Evolutionary conservation across 148 eudicot genomes (phyloP), one percentile per base, ranked within the genome.

Genomic region (Camellia lanceoleosa): DNA sequence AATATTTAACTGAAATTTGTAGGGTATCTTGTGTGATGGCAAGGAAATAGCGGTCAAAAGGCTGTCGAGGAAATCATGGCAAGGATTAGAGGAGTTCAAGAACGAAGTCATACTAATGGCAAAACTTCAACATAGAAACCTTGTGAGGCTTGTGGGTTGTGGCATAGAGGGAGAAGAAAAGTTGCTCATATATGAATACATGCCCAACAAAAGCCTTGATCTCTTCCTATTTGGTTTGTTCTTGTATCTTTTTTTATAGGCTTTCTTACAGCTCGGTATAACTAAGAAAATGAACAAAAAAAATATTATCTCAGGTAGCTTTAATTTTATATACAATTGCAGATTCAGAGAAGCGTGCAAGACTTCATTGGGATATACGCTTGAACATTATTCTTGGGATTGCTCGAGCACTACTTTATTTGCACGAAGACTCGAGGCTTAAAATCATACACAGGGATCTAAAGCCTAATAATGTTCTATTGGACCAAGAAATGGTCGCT

Each of bases 181-280:
- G 83, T 75, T 88, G 15, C 89, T 88, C 3, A 79, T 88, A 11
- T 88, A 84, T 30, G 86, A 86, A 77, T 86, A 76, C 19, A 64
- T 86, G 63, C 77, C 80, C 13, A 82, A 88, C 69, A 82, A 84
- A 58, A 84, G 87, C 76, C 84, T 88, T 49, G 82, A 86, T 67
- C 55, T 71, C 51, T 88, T 84, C 20, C 65, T 86, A 43, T 83
- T 83, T 46, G 80, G 86, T 83, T 77, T 7, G 68, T 1, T 19
- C 5, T n/a, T 2, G 5, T n/a, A 12, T 68, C 13, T 59, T 15
- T 59, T 11, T 59, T 14, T 59, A 11, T 8, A 59, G 14, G 16
- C 7, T 61, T 61, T 15, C 14, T 12, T 18, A 3, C 64, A 60
- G 19, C 64, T 8, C 8, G 14, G 10, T 5, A 55, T 11, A 55